Evolutionary conservation across 1,284 basidiomycete genomes (phyloP).

Genomic region (Coniferiporia sulphurascens): DNA sequence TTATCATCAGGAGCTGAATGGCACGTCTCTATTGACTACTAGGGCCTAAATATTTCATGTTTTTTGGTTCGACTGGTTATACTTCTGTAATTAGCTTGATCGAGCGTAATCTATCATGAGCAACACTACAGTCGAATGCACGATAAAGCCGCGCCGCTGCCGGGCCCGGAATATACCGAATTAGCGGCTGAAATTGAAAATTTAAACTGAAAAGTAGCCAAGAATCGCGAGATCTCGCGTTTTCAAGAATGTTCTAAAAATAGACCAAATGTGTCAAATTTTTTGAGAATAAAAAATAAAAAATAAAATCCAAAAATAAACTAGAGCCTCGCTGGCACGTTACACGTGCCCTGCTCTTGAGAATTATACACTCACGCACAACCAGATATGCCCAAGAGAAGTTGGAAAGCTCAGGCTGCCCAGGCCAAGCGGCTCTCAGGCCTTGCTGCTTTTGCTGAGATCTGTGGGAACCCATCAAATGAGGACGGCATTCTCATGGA

Average conservation of each 20-base stretch:
- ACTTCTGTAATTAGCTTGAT: too few species aligned
- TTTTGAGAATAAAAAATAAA: not conserved
- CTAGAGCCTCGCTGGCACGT: not conserved
- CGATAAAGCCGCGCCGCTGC: too few species aligned
- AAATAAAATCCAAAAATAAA: not conserved
- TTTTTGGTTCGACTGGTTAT: too few species aligned
- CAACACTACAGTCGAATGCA: too few species aligned
- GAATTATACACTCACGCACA: not conserved
- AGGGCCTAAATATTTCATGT: too few species aligned
- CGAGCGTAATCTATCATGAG: too few species aligned
- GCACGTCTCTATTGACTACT: too few species aligned
- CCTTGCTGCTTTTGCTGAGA: not conserved
- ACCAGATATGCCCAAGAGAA: not conserved
- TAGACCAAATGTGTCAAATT: not conserved
- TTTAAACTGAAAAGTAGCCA: not conserved
- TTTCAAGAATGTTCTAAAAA: not conserved
- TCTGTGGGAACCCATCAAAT: not conserved
- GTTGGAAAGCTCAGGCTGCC: not conserved
- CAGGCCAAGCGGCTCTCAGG: not conserved
- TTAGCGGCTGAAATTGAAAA: too few species aligned
- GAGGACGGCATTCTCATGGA: not conserved
- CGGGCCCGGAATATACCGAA: too few species aligned
- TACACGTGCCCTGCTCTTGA: not conserved
- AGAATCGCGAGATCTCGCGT: not conserved
- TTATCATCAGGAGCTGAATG: too few species aligned